Evolutionary conservation across 305 asterid species (phyloP).

Genomic region (Vinca major): DNA sequence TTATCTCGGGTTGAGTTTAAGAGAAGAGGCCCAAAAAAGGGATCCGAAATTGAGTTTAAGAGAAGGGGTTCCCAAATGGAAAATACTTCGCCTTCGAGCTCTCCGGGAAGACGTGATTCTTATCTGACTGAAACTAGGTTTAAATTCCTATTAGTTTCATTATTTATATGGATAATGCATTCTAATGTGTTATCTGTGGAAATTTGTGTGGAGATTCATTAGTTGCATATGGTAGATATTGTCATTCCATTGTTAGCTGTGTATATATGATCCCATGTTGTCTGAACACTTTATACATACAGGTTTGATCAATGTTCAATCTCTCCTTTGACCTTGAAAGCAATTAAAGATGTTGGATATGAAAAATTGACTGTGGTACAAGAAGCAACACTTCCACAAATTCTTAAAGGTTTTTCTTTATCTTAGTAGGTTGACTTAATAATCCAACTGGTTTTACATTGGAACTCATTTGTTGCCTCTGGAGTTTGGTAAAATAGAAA

Average conservation of each 20-base stretch:
- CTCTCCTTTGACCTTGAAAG: slow-evolving; percentile 72
- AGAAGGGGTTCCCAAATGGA: slow-evolving; percentile 16
- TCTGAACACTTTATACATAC: slow-evolving; percentile 21
- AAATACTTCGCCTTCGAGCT: slow-evolving; percentile 24
- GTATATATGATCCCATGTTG: background rate
- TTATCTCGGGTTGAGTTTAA: slow-evolving; percentile 29
- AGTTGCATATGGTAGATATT: background rate
- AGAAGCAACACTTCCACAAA: slow-evolving; percentile 86
- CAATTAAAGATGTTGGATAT: slow-evolving; percentile 82
- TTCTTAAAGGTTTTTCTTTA: slow-evolving; percentile 54
- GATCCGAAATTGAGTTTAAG: slow-evolving; percentile 19
- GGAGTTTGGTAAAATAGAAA: background rate
- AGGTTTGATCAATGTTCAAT: slow-evolving; percentile 81
- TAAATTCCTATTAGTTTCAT: background rate
- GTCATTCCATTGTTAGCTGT: background rate
- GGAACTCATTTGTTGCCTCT: background rate
- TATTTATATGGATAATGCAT: background rate
- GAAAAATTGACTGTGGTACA: slow-evolving; percentile 91
- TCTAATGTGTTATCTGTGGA: background rate
- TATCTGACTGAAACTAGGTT: slow-evolving; percentile 92
- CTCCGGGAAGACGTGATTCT: slow-evolving; percentile 39
- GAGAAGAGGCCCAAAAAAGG: slow-evolving; percentile 24
- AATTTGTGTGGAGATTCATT: background rate
- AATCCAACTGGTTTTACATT: background rate
- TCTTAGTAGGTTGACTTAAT: background rate